Conservation (phyloP, 1,284 basidiomycete genomes). For the Anthracocystis setariae region DNA sequence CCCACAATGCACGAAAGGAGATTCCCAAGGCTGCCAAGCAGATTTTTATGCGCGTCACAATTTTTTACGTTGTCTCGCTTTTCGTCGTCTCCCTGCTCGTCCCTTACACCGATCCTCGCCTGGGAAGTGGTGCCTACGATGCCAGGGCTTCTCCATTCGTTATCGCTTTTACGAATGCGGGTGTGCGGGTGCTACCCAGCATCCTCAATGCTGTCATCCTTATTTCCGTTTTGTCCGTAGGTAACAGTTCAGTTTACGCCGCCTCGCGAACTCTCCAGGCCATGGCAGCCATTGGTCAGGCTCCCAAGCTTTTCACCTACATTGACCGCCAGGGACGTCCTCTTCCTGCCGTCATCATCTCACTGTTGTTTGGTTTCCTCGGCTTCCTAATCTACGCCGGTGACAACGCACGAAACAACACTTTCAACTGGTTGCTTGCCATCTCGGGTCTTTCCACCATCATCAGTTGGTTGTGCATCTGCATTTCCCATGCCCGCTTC, state of each 20-base stretch:
- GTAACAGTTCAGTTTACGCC: slow-evolving; percentile 68
- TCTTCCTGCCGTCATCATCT: slow-evolving; percentile 68
- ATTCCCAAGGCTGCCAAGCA: slow-evolving; percentile 71
- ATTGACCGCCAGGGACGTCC: slow-evolving; percentile 72
- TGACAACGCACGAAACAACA: slow-evolving; percentile 59
- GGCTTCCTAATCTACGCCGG: slow-evolving; percentile 68
- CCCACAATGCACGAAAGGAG: slow-evolving; percentile 70
- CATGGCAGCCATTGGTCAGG: slow-evolving; percentile 68
- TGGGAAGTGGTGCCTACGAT: slow-evolving; percentile 64
- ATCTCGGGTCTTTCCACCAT: slow-evolving; percentile 71
- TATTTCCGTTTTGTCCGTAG: slow-evolving; percentile 68
- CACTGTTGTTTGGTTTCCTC: slow-evolving; percentile 58
- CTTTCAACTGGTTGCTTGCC: slow-evolving; percentile 71
- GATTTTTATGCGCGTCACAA: slow-evolving; percentile 70
- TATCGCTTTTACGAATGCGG: slow-evolving; percentile 69
- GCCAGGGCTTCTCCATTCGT: slow-evolving; percentile 71
- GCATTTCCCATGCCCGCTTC: slow-evolving; percentile 72
- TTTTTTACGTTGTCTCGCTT: slow-evolving; percentile 73
- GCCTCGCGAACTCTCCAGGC: slow-evolving; percentile 68
- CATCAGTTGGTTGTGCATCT: slow-evolving; percentile 69
- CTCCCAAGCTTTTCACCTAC: slow-evolving; percentile 68
- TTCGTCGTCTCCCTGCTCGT: slow-evolving; percentile 73
- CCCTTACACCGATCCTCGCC: slow-evolving; percentile 62
- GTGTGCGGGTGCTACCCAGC: slow-evolving; percentile 69
- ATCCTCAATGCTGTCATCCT: slow-evolving; percentile 71